Base-by-base conservation (phyloP, 768 basidiomycete species). In the Suillus tomentosus region DNA sequence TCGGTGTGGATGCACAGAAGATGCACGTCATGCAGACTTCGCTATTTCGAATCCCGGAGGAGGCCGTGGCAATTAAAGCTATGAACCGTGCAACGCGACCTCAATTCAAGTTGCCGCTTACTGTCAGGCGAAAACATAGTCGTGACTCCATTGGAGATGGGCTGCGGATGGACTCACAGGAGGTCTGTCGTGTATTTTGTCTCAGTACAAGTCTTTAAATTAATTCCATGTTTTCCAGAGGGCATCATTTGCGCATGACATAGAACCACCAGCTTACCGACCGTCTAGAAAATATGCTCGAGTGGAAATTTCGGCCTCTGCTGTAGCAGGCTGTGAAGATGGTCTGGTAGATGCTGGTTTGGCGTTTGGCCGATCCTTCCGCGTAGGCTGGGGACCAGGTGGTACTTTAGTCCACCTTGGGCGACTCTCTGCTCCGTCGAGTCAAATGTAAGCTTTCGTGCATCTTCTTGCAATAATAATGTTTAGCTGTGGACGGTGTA, bases 1-100 rank as follows among this genome's bases (percentile, higher is more conserved):
- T 89, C 34, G 90, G 91, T 6, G 80, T 95, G n/a, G 93, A 96
- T 73, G 83, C 89, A 15, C 92, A 93, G 74, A 90, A 88, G 77
- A 87, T 95, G 83, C 91, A 94, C 70, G 92, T 96, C 61, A 96
- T 96, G 95, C 95, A 96, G 71, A 87, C 91, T 0, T 90, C 91
- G 40, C 78, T 96, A 60, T 96, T 96, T 72, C 84, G 89, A 53
- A 81, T 86, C 73, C 88, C 88, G 15, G 90, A 92, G 72, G 89
- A 90, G 70, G 88, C 85, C 15, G 89, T 84, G 2, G 86, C 85
- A 2, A 79, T 90, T 62, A 84, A 82, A 67, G 85, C 84, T 40
- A 69, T 85, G 68, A 83, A 82, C 65, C 77, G 83, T 65, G 75
- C 79, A 64, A 51, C 74, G 48, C 76, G 76, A 17, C 66, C 75